Percentiles rank a stretch among this genome's conserved stretches.
phyloP scores from a whole-genome alignment of 305 asterid genomes.

The Ruellia speciosa region DNA sequence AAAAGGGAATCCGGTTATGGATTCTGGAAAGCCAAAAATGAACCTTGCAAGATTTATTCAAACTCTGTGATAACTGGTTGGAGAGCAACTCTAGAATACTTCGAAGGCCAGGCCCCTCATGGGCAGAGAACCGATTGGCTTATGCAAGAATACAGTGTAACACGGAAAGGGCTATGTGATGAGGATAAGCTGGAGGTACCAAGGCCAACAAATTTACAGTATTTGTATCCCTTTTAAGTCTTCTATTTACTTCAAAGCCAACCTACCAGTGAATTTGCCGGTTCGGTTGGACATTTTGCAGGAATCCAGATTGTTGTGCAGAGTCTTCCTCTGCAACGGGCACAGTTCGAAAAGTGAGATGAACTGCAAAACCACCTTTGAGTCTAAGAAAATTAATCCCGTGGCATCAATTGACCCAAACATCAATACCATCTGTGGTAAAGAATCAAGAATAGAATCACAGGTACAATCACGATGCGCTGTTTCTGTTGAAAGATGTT shows the following conservation, averaged over 20 bases:
- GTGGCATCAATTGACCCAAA: slow-evolving; percentile 20
- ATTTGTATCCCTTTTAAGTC: slow-evolving; percentile 1
- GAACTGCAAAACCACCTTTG: slow-evolving; percentile 10
- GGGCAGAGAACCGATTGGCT: slow-evolving; percentile 38
- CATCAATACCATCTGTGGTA: slow-evolving; percentile 8
- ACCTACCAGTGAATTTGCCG: slow-evolving; percentile 22
- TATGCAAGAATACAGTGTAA: slow-evolving; percentile 54
- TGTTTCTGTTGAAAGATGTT: too few species aligned
- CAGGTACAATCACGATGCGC: slow-evolving; percentile 10
- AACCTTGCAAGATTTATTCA: slow-evolving; percentile 33
- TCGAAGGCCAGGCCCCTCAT: slow-evolving; percentile 31
- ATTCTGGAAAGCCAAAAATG: slow-evolving; percentile 47
- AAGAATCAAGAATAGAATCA: slow-evolving; percentile 22
- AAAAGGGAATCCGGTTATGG: slow-evolving; percentile 32
- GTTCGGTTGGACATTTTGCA: slow-evolving; percentile 38
- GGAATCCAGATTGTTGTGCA: slow-evolving; percentile 46
- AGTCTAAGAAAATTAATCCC: slow-evolving; percentile 6
- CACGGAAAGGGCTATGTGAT: slow-evolving; percentile 23
- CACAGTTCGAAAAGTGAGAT: slow-evolving; percentile 12
- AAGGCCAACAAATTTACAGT: not conserved
- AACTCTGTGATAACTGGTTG: slow-evolving; percentile 40
- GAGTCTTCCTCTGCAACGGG: slow-evolving; percentile 31
- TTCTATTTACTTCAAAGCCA: slow-evolving; percentile 19
- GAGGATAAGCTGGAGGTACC: slow-evolving; percentile 40
- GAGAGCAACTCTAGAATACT: slow-evolving; percentile 46